A percentile compares a stretch with the other conserved stretches of the same genome.
phyloP scores from a whole-genome alignment of 257 asterid genomes.

The Thymus quinquecostatus region DNA sequence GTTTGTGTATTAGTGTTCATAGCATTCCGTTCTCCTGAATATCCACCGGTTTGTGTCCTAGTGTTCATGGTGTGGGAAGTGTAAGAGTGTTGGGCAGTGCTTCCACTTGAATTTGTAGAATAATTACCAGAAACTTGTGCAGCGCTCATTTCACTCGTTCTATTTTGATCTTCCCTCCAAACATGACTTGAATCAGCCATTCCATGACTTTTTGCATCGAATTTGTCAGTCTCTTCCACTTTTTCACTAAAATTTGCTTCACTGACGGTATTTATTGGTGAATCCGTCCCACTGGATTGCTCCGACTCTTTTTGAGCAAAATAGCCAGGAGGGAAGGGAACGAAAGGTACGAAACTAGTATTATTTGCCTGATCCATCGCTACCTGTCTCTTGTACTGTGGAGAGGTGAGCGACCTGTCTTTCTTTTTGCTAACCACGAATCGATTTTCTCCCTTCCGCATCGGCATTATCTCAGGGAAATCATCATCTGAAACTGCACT shows the following conservation, averaged over 20 bases:
- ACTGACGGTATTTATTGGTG: constrained; percentile 29
- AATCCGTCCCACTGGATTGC: constrained; percentile 37
- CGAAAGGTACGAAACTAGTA: constrained; percentile 76
- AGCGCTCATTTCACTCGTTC: constrained; percentile 15
- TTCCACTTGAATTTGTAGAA: constrained; percentile 23
- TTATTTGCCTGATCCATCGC: constrained; percentile 67
- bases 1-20: too few species aligned
- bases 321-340: constrained; percentile 97
- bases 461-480: constrained; percentile 83
- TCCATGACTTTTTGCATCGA: constrained; percentile 29
- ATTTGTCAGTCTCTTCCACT: constrained; percentile 26
- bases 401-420: constrained; percentile 78
- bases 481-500: constrained; percentile 73
- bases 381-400: constrained; percentile 69
- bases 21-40: constrained; percentile 30
- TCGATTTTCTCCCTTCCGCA: constrained; percentile 78
- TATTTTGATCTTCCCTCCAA: constrained; percentile 25
- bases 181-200: constrained; percentile 14
- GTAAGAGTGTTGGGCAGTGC: constrained; percentile 26
- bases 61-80: constrained; percentile 19
- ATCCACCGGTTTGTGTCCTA: constrained; percentile 22
- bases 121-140: constrained; percentile 32
- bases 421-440: constrained; percentile 74
- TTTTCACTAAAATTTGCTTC: constrained; percentile 36
- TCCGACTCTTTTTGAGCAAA: constrained; percentile 59